phyloP scores from a whole-genome alignment of 108 stramenopile species.

The Nitzschia inconspicua region DNA sequence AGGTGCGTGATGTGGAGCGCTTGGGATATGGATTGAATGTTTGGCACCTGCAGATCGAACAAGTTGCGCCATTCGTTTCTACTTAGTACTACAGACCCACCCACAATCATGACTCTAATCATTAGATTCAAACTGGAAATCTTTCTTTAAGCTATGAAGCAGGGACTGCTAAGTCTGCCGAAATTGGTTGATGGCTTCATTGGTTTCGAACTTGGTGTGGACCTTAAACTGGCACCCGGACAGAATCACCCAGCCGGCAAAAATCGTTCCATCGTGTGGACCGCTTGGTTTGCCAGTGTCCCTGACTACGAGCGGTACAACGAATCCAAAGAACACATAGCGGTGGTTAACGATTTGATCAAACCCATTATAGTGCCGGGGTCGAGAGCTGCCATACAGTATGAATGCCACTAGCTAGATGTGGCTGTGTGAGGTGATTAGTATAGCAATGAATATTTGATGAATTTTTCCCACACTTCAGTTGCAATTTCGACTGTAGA shows the following conservation, averaged over 20 bases:
- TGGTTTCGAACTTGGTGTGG: conserved; percentile 13
- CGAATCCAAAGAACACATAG: conserved; percentile 3
- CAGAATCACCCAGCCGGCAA: conserved; percentile 29
- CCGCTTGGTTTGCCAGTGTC: conserved; percentile 9
- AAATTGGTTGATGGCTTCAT: conserved; percentile 2
- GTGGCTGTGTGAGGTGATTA: too few species aligned
- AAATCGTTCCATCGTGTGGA: conserved; percentile 15
- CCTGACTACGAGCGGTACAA: conserved; percentile 22
- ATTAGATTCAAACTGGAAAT: background rate
- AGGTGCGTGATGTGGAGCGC: background rate
- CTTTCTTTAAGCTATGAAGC: conserved; percentile 7
- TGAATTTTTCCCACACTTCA: too few species aligned
- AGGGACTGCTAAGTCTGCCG: conserved; percentile 18
- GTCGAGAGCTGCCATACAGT: conserved; percentile 24
- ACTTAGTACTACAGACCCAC: too few species aligned
- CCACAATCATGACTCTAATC: background rate
- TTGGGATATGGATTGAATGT: too few species aligned
- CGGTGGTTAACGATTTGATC: conserved; percentile 2
- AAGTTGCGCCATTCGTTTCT: too few species aligned
- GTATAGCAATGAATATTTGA: too few species aligned
- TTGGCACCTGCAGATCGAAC: too few species aligned
- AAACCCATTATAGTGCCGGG: conserved; percentile 17
- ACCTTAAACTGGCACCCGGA: conserved; percentile 13
- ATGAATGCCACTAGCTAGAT: background rate
- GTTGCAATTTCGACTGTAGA: too few species aligned